Evolutionary conservation across 2,329 filamentous ascomycete genomes (phyloP).

Genomic region (Colletotrichum truncatum): DNA sequence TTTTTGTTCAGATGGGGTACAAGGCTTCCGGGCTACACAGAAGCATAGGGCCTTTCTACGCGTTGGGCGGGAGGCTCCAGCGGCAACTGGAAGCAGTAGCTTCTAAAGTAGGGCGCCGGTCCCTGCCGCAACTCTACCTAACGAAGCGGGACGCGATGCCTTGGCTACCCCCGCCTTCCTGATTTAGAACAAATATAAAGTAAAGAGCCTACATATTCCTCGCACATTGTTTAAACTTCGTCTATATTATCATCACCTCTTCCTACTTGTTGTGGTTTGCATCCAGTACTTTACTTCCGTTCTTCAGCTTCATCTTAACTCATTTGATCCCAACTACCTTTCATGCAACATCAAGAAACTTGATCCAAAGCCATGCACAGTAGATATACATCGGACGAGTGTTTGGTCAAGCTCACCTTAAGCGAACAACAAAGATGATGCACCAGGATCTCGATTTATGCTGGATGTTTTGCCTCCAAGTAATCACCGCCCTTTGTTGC

Average conservation of each 20-base stretch:
- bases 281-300: neutral
- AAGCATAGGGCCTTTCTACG: no score
- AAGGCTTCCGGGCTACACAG: no score
- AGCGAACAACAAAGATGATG: no score
- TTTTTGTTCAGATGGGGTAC: neutral
- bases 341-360: neutral
- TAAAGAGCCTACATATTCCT: no score
- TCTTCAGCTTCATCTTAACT: neutral
- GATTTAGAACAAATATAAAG: neutral
- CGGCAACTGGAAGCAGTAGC: neutral
- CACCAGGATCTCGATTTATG: no score
- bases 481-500: no score
- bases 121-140: neutral
- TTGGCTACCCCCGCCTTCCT: constrained; percentile 10
- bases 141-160: neutral
- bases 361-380: neutral
- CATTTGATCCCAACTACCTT: neutral
- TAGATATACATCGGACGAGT: no score
- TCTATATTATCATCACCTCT: neutral
- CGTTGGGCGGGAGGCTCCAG: no score
- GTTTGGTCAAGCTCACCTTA: no score
- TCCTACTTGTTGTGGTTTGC: neutral
- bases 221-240: no score
- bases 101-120: neutral
- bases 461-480: no score